Conservation (phyloP, 345 rosid genomes). For the Ceriops decandra region DNA sequence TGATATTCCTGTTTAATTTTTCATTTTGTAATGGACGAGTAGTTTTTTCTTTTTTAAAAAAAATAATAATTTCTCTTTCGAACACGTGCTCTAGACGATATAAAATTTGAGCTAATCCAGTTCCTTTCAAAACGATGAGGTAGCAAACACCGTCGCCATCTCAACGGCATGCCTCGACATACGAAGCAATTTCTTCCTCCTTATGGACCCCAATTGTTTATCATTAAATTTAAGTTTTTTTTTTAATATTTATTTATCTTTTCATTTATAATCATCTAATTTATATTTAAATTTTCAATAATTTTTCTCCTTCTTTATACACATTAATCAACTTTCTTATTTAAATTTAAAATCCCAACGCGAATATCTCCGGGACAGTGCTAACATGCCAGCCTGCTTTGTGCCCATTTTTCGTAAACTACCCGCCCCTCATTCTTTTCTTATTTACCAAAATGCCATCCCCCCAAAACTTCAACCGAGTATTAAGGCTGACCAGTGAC, state of each 20-base stretch:
- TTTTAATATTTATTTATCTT: too few species aligned
- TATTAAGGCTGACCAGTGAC: slow-evolving; percentile 27
- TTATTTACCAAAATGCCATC: slow-evolving; percentile 23
- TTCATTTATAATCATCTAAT: too few species aligned
- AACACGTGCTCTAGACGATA: neutral
- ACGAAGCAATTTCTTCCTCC: neutral
- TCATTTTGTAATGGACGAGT: too few species aligned
- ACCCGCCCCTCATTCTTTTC: neutral
- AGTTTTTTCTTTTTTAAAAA: too few species aligned
- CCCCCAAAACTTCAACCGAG: slow-evolving; percentile 18
- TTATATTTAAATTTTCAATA: too few species aligned
- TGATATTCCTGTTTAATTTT: too few species aligned
- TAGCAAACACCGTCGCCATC: neutral
- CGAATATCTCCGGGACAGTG: neutral
- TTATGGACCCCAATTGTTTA: neutral
- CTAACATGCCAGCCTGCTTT: slow-evolving; percentile 9
- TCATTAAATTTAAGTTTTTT: too few species aligned
- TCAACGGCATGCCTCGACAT: neutral
- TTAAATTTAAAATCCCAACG: too few species aligned
- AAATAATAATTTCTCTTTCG: too few species aligned
- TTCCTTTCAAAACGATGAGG: neutral
- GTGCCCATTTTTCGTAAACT: neutral
- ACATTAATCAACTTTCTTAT: too few species aligned
- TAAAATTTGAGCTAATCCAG: neutral
- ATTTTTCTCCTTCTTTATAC: too few species aligned